Conservation (phyloP, 768 basidiomycete genomes). For the Auricularia sp. region DNA sequence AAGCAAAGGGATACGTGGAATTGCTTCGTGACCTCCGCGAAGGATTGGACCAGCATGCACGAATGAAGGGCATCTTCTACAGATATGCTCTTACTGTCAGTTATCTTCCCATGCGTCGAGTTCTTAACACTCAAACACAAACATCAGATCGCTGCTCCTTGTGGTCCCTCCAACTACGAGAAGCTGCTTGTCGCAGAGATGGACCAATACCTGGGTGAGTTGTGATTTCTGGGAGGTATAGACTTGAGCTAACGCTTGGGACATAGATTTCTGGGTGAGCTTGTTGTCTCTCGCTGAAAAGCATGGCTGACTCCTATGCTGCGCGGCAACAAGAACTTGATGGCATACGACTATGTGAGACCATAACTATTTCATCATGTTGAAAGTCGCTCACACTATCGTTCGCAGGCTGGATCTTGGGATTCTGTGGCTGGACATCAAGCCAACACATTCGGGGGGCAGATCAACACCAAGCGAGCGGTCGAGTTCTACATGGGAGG, state of each 20-base stretch:
- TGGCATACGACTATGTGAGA: slow-evolving; percentile 64
- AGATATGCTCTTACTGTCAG: slow-evolving; percentile 68
- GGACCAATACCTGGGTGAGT: slow-evolving; percentile 52
- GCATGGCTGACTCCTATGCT: background rate
- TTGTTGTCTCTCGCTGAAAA: background rate
- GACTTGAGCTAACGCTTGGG: background rate
- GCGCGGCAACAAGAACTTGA: slow-evolving; percentile 68
- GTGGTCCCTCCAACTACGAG: slow-evolving; percentile 77
- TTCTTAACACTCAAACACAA: background rate
- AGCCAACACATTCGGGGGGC: slow-evolving; percentile 67
- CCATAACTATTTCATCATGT: background rate
- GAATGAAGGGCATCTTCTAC: slow-evolving; percentile 47
- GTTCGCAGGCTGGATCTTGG: slow-evolving; percentile 34
- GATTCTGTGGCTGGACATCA: slow-evolving; percentile 46
- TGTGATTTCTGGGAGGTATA: too few species aligned
- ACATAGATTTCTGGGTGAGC: background rate
- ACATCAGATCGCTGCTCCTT: slow-evolving; percentile 78
- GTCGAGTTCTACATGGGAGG: slow-evolving; percentile 59
- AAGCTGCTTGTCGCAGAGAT: slow-evolving; percentile 73
- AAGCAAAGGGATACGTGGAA: slow-evolving; percentile 78
- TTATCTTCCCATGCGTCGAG: slow-evolving; percentile 2
- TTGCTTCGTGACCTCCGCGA: slow-evolving; percentile 65
- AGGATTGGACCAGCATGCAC: slow-evolving; percentile 66
- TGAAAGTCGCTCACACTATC: background rate
- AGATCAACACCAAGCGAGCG: slow-evolving; percentile 51